Evolutionary conservation across 768 basidiomycete genomes (phyloP), one percentile per base, ranked within the genome.

Genomic region (Leccinum longicurvipes): DNA sequence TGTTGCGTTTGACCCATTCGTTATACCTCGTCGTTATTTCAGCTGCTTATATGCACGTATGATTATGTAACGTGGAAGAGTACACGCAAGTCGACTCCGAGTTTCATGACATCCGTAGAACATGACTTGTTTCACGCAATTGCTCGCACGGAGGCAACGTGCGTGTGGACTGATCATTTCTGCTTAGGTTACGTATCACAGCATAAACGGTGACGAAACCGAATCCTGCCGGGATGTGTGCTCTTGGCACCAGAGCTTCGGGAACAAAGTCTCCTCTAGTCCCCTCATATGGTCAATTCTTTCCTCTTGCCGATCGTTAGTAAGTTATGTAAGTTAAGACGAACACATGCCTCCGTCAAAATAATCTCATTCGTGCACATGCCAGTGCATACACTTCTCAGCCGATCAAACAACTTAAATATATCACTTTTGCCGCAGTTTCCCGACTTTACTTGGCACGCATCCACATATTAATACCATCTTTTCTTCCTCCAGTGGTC

Each of bases 391-490:
- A 11, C 14, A 6, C 28, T 19, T 19, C 19, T 41, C 19, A 15
- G 19, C 28, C 14, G 24, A 15, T 25, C 4, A 2, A 19, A 46
- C n/a, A 9, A 34, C 39, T 21, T 47, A 46, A 49, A 59, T 45
- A 59, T 48, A 60, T 39, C 21, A 23, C 23, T 24, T n/a, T 3
- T 21, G 21, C 42, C 9, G 19, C 21, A 46, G 15, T 12, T 47
- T 47, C 25, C n/a, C n/a, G 25, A 9, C 0, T 27, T 24, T n/a
- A 45, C 24, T 23, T 45, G 23, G 25, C 42, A 23, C 24, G 25
- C 9, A 46, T 5, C 25, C 4, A 46, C 36, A 9, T 17, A 59
- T 55, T 61, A 60, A 61, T 49, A 48, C 62, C 53, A 9, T 27
- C 14, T 25, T 7, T 41, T 44, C 28, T 10, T 25, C 12, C 44